Conservation (phyloP, 345 rosid genomes). For the Anastatica hierochuntica region DNA sequence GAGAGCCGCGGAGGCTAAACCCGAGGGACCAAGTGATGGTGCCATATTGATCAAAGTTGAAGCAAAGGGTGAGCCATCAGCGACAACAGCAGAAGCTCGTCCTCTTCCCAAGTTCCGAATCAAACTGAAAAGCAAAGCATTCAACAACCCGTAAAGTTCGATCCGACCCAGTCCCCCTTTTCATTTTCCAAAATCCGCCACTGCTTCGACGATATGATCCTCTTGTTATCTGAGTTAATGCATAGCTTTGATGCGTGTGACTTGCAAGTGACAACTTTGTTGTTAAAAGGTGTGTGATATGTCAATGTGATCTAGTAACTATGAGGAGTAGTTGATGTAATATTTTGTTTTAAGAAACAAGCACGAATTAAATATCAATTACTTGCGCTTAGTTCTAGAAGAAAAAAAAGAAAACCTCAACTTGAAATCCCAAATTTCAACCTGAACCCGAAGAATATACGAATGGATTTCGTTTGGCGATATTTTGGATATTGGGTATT, state of each 20-base stretch:
- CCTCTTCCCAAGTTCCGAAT: slow-evolving; percentile 50
- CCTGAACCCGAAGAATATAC: too few relatives aligned
- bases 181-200: not conserved
- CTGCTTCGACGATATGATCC: not conserved
- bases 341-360: too few relatives aligned
- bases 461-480: too few relatives aligned
- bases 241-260: slow-evolving; percentile 1
- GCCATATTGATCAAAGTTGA: slow-evolving; percentile 31
- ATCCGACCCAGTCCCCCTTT: not conserved
- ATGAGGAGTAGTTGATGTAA: too few relatives aligned
- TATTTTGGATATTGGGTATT: too few relatives aligned
- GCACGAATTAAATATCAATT: too few relatives aligned
- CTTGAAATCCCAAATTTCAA: too few relatives aligned
- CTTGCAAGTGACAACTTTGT: too few relatives aligned
- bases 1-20: slow-evolving; percentile 26
- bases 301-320: not conserved
- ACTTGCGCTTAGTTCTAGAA: too few relatives aligned
- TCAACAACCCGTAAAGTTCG: slow-evolving; percentile 28
- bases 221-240: not conserved
- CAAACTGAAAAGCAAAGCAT: slow-evolving; percentile 57
- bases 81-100: slow-evolving; percentile 32
- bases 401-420: too few relatives aligned
- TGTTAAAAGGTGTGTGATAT: not conserved
- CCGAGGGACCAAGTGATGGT: slow-evolving; percentile 36
- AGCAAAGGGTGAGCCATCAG: slow-evolving; percentile 38